phyloP scores from a whole-genome alignment of 805 yeast genomes.

The Kuraishia piskuri region DNA sequence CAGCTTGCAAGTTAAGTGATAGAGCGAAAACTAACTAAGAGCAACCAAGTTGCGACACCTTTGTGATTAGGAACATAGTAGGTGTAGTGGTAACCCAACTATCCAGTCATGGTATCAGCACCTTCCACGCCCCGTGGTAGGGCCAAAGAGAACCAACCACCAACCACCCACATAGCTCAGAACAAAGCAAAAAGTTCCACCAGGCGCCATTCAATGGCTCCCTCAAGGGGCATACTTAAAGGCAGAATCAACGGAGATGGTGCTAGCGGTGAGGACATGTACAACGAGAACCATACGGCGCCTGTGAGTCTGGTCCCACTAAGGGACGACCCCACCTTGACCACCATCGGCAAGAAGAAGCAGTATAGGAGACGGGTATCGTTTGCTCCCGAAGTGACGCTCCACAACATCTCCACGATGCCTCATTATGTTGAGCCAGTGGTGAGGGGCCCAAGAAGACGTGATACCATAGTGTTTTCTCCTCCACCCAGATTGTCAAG shows the following conservation, averaged over 20 bases:
- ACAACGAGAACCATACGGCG: conserved; percentile 5
- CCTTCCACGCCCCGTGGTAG: neutral
- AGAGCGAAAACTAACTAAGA: too few species aligned
- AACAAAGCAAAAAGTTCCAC: conserved; percentile 2
- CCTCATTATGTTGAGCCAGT: conserved; percentile 12
- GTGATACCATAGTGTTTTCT: conserved; percentile 21
- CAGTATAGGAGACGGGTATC: conserved; percentile 48
- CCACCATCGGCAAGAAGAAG: conserved; percentile 4
- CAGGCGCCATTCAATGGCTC: conserved; percentile 3
- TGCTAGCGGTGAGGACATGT: neutral
- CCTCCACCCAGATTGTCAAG: conserved; percentile 13
- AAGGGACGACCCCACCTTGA: neutral
- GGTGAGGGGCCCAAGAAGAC: conserved; percentile 16
- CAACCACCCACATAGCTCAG: neutral
- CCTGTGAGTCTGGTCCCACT: neutral
- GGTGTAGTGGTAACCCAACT: neutral
- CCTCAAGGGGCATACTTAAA: conserved; percentile 2
- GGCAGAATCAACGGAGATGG: neutral
- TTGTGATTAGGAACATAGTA: too few species aligned
- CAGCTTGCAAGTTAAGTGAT: too few species aligned
- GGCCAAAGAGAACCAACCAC: neutral
- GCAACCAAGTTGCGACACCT: too few species aligned
- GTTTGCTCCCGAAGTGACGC: conserved; percentile 68
- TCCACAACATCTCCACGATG: conserved; percentile 43
- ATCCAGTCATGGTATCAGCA: neutral